Evolutionary conservation across 2,329 filamentous ascomycete genomes (phyloP).

Genomic region (Pleoardoris graminearum): DNA sequence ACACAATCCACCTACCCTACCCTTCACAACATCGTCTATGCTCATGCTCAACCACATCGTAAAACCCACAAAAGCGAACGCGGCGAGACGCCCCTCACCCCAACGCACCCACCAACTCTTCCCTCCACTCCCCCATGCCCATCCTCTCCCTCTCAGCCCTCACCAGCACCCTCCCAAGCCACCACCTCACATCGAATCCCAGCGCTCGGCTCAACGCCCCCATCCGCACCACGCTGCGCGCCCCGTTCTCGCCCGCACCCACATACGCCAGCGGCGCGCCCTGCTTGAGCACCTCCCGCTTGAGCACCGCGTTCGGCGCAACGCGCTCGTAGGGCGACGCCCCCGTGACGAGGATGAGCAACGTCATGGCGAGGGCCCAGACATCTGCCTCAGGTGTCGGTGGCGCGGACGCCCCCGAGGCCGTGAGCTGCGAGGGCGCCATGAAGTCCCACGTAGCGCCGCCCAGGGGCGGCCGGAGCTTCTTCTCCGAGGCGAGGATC

Average conservation of each 20-base stretch:
- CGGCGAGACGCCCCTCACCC: no score
- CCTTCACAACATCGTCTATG: no score
- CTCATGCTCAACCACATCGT: no score
- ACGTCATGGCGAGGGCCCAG: slow-evolving; percentile 51
- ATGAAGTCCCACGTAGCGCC: slow-evolving; percentile 55
- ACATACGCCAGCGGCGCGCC: slow-evolving; percentile 48
- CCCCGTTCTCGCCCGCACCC: slow-evolving; percentile 39
- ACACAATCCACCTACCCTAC: no score
- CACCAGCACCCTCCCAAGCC: slow-evolving; percentile 45
- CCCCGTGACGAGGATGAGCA: slow-evolving; percentile 50
- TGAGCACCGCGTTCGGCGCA: slow-evolving; percentile 46
- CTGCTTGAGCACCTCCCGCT: slow-evolving; percentile 50
- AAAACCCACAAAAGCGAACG: no score
- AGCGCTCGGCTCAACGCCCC: slow-evolving; percentile 31
- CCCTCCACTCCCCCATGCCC: slow-evolving; percentile 37
- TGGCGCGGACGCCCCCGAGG: slow-evolving; percentile 18
- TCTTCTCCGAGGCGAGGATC: slow-evolving; percentile 2
- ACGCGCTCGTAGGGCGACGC: slow-evolving; percentile 47
- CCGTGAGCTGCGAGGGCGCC: slow-evolving; percentile 39
- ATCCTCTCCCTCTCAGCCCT: slow-evolving; percentile 31
- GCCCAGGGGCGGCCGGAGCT: slow-evolving; percentile 33
- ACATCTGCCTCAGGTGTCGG: slow-evolving; percentile 47
- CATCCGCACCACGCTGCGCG: slow-evolving; percentile 33
- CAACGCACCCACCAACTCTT: slow-evolving; percentile 17
- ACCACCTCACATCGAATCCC: slow-evolving; percentile 36